A percentile compares a stretch with the other conserved stretches of the same genome.
Evolutionary conservation across 768 basidiomycete genomes (phyloP).

Genomic region (Auriscalpium vulgare): DNA sequence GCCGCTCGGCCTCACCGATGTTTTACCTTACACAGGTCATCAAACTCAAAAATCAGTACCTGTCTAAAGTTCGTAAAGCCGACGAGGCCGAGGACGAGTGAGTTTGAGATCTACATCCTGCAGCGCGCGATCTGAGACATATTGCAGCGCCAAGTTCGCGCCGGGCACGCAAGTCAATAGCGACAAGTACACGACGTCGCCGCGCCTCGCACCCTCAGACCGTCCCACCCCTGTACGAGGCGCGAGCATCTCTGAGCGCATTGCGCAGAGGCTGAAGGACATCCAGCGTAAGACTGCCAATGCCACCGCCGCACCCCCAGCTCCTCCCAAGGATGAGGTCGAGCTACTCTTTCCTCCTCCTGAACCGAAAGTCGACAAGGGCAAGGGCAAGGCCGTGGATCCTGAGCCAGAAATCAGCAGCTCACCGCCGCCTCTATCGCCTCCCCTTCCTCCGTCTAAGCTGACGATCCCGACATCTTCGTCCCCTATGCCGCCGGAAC

Average conservation of each 20-base stretch:
- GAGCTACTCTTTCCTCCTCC: constrained; percentile 24
- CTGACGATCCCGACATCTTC: constrained; percentile 26
- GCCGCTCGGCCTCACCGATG: background rate
- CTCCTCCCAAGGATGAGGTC: constrained; percentile 20
- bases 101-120: constrained; percentile 23
- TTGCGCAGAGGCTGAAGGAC: constrained; percentile 74
- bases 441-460: constrained; percentile 41
- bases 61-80: constrained; percentile 71
- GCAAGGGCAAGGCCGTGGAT: constrained; percentile 62
- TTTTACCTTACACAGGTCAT: constrained; percentile 26
- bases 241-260: constrained; percentile 80
- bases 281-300: constrained; percentile 50
- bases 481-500: constrained; percentile 31
- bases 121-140: constrained; percentile 2
- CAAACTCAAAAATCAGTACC: constrained; percentile 70
- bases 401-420: constrained; percentile 25
- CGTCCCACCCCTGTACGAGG: constrained; percentile 53
- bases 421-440: constrained; percentile 61
- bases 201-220: constrained; percentile 53
- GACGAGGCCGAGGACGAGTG: constrained; percentile 95
- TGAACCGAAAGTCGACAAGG: constrained; percentile 68
- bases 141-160: constrained; percentile 74
- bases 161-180: constrained; percentile 46
- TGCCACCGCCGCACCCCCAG: constrained; percentile 3
- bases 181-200: constrained; percentile 81